Evolutionary conservation across 345 rosid species (phyloP).

Genomic region (Lenwebbia sp.): DNA sequence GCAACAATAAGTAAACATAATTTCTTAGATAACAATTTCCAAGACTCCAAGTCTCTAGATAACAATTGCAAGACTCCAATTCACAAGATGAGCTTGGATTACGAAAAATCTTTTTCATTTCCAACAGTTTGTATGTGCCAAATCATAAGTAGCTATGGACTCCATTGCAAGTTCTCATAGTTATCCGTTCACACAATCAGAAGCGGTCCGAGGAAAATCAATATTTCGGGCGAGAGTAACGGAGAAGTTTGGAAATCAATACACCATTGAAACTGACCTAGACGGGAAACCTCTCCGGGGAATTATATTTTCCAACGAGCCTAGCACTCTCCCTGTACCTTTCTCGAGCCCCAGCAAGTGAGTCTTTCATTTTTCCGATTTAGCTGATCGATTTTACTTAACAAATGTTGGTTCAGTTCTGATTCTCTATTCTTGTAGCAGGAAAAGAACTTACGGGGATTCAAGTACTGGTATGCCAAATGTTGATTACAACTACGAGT

Average conservation of each 20-base stretch:
- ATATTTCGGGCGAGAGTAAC: conserved; percentile 69
- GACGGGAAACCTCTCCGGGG: conserved; percentile 83
- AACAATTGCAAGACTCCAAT: no score
- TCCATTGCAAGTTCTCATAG: no score
- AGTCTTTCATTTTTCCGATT: background rate
- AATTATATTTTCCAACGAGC: conserved; percentile 62
- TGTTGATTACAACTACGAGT: conserved; percentile 25
- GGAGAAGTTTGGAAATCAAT: conserved; percentile 58
- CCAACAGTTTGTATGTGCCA: no score
- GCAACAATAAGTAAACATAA: no score
- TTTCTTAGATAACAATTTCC: no score
- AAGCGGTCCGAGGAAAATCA: no score
- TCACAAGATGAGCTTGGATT: no score
- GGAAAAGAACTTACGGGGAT: conserved; percentile 38
- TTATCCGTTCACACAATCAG: no score
- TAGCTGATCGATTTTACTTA: background rate
- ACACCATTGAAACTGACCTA: conserved; percentile 67
- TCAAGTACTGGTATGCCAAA: conserved; percentile 13
- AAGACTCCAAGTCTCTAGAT: no score
- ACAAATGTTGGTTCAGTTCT: background rate
- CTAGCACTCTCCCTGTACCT: conserved; percentile 14
- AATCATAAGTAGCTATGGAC: no score
- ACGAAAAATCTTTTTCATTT: no score
- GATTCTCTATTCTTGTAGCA: conserved; percentile 3
- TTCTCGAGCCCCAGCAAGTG: conserved; percentile 20